Percentiles rank a stretch among this genome's conserved stretches.
phyloP scores from a whole-genome alignment of 768 basidiomycete species.

The Mycena haematopus region DNA sequence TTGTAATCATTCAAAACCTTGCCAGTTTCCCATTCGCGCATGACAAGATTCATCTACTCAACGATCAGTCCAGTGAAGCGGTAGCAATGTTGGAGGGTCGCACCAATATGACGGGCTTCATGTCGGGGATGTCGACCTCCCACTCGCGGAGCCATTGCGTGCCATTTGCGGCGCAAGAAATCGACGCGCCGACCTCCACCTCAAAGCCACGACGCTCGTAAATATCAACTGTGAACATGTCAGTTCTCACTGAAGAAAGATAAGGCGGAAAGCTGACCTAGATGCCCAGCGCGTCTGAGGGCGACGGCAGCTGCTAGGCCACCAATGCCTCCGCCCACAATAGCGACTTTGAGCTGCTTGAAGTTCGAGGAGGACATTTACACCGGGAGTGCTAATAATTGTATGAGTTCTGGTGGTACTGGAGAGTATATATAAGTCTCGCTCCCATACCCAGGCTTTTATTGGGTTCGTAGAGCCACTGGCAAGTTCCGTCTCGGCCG shows the following conservation, averaged over 20 bases:
- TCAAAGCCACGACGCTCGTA: neutral
- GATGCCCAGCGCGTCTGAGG: neutral
- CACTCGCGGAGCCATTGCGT: constrained; percentile 42
- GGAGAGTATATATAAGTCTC: no score
- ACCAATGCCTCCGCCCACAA: neutral
- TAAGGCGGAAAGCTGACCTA: neutral
- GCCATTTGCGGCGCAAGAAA: constrained; percentile 43
- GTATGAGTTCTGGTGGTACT: neutral
- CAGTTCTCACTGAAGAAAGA: neutral
- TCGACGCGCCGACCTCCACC: constrained; percentile 40
- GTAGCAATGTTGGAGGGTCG: neutral
- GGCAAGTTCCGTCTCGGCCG: constrained; percentile 6
- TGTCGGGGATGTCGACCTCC: constrained; percentile 39
- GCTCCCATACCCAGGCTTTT: neutral
- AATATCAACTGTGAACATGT: constrained; percentile 2
- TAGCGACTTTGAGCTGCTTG: constrained; percentile 4
- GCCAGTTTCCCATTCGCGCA: constrained; percentile 44
- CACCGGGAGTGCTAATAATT: neutral
- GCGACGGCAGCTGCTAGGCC: constrained; percentile 2
- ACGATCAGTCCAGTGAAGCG: neutral
- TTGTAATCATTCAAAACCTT: constrained; percentile 39
- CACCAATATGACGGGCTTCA: constrained; percentile 38
- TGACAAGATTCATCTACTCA: constrained; percentile 37
- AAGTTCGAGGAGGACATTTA: constrained; percentile 1
- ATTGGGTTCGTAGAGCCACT: neutral